phyloP scores from a whole-genome alignment of 306 rosid species.

The Cucurbita moschata region DNA sequence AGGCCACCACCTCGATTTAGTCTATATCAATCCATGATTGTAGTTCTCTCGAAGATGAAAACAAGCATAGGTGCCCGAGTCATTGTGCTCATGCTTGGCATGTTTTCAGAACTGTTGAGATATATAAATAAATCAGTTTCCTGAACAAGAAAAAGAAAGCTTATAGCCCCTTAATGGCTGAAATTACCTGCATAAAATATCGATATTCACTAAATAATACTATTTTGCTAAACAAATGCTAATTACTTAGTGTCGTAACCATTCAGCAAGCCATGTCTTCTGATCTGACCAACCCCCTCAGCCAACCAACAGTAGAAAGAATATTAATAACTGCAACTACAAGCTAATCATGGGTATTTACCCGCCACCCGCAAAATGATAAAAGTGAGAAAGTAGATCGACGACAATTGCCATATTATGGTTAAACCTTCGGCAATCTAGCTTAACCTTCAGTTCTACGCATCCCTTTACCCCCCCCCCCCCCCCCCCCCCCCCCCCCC shows the following conservation, averaged over 20 bases:
- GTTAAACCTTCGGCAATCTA: constrained; percentile 14
- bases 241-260: neutral
- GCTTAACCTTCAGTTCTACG: constrained; percentile 31
- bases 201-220: neutral
- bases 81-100: constrained; percentile 19
- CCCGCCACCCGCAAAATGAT: constrained; percentile 35
- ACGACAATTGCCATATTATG: constrained; percentile 11
- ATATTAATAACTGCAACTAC: constrained; percentile 17
- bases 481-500: too few relatives aligned
- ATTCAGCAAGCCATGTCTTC: constrained; percentile 18
- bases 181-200: constrained; percentile 20
- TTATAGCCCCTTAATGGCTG: constrained; percentile 14
- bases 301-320: constrained; percentile 12
- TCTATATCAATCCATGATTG: constrained; percentile 17
- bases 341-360: constrained; percentile 33
- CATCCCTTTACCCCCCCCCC: constrained; percentile 8
- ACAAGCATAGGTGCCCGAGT: constrained; percentile 3
- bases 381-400: constrained; percentile 10
- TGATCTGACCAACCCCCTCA: constrained; percentile 26
- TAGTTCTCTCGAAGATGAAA: constrained; percentile 18
- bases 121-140: constrained; percentile 22
- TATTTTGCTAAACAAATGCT: neutral
- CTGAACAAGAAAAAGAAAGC: constrained; percentile 12
- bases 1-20: constrained; percentile 17
- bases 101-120: constrained; percentile 20